Base-by-base conservation (phyloP, 192 early-diverging fungal genomes). In the Entomortierella chlamydospora region DNA sequence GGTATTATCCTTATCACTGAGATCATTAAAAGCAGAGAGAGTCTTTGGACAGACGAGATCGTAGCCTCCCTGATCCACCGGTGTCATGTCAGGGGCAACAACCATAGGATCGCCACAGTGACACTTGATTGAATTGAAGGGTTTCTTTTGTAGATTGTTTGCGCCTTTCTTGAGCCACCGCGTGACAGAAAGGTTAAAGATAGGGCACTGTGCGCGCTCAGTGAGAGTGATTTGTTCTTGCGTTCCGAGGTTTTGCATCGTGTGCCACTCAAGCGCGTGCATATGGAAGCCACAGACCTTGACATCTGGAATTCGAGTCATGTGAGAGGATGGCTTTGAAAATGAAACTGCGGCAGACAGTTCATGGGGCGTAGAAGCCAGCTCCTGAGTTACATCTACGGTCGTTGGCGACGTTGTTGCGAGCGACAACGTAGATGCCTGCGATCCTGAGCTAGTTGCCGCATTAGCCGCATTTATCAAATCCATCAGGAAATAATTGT, bases 231-330 rank as follows among this genome's bases (percentile, higher is more conserved):
- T 11, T 8, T 20, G 31, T 4, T 60, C 63, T 0, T 60, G 17
- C 0, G 7, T 8, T 11, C 12, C 12, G 9, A 79, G 25, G 1
- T 29, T 23, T 31, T 79, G 68, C 43, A 79, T 66, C 20, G 39
- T 55, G 37, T 61, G 68, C 68, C 68, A 79, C 33, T 79, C 76
- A 9, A 79, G 54, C 17, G 68, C 76, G 45, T 79, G 76, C 76
- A 79, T 79, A 55, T 79, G 76, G 33, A 79, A 79, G 7, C 76
- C 76, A 47, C 76, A 79, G 4, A 79, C 76, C 18, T 59, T 77
- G 30, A 22, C 10, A 11, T 64, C 45, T 0, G 45, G 57, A 25
- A 2, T 43, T n/a, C 22, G 9, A 20, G 23, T 20, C 15, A 2
- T 15, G 4, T 47, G 45, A 12, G 34, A 2, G 2, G 29, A 7